Evolutionary conservation across 805 yeast genomes (phyloP).

Genomic region (Candida suzukii): DNA sequence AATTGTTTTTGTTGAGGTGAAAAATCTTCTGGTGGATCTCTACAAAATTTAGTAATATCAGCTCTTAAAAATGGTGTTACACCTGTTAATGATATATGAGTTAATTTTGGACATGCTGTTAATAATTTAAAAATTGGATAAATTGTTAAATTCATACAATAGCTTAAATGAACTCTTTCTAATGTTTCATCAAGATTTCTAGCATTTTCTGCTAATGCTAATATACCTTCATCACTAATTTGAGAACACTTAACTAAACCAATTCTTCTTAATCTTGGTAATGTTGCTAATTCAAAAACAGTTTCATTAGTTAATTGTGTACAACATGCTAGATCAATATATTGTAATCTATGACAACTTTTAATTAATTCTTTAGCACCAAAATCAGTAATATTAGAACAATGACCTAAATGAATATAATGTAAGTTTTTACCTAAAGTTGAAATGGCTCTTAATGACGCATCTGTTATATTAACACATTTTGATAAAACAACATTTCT

Average conservation of each 20-base stretch:
- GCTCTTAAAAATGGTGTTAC: conserved; percentile 81
- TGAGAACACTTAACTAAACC: conserved; percentile 89
- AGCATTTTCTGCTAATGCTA: conserved; percentile 48
- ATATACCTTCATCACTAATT: conserved; percentile 79
- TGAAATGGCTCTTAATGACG: conserved; percentile 64
- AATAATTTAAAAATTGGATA: conserved; percentile 72
- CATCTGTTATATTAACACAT: conserved; percentile 81
- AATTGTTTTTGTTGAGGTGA: conserved; percentile 76
- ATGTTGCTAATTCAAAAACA: conserved; percentile 63
- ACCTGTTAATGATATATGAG: conserved; percentile 90
- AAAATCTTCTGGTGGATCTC: conserved; percentile 90
- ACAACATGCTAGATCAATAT: conserved; percentile 94
- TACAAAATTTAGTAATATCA: conserved; percentile 80
- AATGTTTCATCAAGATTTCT: conserved; percentile 65
- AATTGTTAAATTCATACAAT: conserved; percentile 74
- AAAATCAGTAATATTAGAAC: conserved; percentile 80
- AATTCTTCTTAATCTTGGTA: conserved; percentile 79
- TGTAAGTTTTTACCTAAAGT: conserved; percentile 74
- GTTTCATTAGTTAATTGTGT: conserved; percentile 80
- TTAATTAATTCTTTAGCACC: conserved; percentile 74
- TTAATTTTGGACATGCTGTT: conserved; percentile 74
- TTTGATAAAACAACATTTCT: conserved; percentile 86
- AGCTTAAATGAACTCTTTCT: conserved; percentile 89
- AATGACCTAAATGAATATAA: conserved; percentile 90
- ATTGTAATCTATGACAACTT: conserved; percentile 78